phyloP scores from a whole-genome alignment of 202 grass and related monocot species.

The Digitaria exilis region DNA sequence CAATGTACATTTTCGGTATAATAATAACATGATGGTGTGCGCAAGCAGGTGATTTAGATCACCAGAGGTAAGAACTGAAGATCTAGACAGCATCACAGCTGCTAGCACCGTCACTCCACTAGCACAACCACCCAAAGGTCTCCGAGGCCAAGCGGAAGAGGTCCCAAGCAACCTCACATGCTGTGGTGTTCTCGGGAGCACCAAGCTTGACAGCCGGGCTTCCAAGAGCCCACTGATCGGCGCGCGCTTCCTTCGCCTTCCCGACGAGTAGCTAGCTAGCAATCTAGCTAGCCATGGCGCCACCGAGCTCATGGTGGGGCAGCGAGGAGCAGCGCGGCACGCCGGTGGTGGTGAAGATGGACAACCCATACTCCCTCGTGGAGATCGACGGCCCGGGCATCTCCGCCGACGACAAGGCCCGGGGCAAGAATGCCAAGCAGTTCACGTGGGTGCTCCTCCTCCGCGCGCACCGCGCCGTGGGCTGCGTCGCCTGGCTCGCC shows the following conservation, averaged over 20 bases:
- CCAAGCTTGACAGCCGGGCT: conserved; percentile 16
- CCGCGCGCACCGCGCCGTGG: conserved; percentile 86
- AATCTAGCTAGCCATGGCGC: conserved; percentile 41
- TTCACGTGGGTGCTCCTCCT: conserved; percentile 91
- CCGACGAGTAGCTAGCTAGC: background rate
- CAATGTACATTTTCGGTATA: background rate
- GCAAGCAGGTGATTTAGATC: conserved; percentile 31
- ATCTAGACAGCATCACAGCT: conserved; percentile 26
- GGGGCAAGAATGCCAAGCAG: conserved; percentile 91
- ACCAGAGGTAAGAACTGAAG: conserved; percentile 40
- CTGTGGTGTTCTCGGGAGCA: conserved; percentile 16
- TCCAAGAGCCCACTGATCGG: conserved; percentile 21
- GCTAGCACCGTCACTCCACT: conserved; percentile 34
- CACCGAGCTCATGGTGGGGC: conserved; percentile 64
- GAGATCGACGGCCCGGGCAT: conserved; percentile 82
- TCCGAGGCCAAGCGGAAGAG: conserved; percentile 1
- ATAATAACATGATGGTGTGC: background rate
- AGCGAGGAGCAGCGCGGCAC: conserved; percentile 62
- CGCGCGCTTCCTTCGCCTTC: no score
- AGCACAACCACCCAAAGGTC: conserved; percentile 27
- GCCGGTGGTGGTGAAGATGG: conserved; percentile 96
- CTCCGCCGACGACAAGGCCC: conserved; percentile 33
- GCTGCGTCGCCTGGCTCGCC: conserved; percentile 79
- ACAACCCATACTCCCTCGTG: conserved; percentile 91
- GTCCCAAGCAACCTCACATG: conserved; percentile 33